Conservation (phyloP, 148 eudicot genomes). For the Chenopodium formosanum region DNA sequence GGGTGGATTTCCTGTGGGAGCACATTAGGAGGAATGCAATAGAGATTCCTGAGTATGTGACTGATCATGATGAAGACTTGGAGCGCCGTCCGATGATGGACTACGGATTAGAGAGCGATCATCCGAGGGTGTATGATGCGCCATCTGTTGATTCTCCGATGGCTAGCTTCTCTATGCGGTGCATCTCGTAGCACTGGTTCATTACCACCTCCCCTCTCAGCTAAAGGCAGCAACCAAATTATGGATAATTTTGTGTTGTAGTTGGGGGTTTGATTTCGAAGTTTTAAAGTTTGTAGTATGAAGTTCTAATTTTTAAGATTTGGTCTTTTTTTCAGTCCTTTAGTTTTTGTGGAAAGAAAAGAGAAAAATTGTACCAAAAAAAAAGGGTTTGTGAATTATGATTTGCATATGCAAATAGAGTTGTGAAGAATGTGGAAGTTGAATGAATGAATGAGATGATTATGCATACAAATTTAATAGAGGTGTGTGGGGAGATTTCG, state of each 20-base stretch:
- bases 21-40: constrained; percentile 57
- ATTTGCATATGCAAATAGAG: not conserved
- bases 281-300: not conserved
- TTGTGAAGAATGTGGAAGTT: not conserved
- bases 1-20: constrained; percentile 68
- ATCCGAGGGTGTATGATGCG: constrained; percentile 52
- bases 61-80: constrained; percentile 68
- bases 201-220: not conserved
- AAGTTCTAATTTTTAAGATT: not conserved
- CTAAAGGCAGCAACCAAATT: not conserved
- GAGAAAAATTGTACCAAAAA: constrained; percentile 1
- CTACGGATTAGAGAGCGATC: constrained; percentile 68
- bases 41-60: constrained; percentile 57
- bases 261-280: not conserved
- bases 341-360: constrained; percentile 3
- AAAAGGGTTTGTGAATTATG: not conserved
- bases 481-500: too few species aligned
- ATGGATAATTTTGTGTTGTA: not conserved
- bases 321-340: constrained; percentile 1
- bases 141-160: constrained; percentile 44
- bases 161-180: constrained; percentile 52
- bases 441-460: not conserved
- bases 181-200: constrained; percentile 37
- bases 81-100: constrained; percentile 79
- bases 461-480: too few species aligned